phyloP scores from a whole-genome alignment of 495 filamentous ascomycete species.

The Podospora conica region DNA sequence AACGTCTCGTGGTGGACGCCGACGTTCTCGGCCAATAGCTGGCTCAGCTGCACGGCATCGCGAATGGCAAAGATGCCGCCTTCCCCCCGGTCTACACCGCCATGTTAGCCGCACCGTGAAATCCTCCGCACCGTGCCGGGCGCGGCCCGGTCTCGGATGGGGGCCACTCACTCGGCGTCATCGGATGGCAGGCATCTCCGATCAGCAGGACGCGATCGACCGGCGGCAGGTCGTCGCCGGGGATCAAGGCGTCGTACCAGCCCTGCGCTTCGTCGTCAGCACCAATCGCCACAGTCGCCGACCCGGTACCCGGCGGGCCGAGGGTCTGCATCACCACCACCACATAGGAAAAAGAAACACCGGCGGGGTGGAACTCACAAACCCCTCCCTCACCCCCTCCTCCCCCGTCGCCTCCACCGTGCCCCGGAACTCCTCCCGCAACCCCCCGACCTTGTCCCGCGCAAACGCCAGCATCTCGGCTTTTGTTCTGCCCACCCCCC shows the following conservation, averaged over 20 bases:
- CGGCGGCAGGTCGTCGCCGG: constrained; percentile 8
- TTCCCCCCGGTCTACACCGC: constrained; percentile 27
- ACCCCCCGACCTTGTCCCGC: constrained; percentile 5
- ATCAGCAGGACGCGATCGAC: constrained; percentile 43
- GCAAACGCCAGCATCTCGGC: constrained; percentile 20
- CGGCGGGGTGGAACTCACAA: neutral
- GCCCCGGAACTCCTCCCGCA: constrained; percentile 19
- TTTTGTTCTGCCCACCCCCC: constrained; percentile 17
- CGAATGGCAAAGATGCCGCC: constrained; percentile 29
- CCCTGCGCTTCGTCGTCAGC: neutral
- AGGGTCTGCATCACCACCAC: too few species aligned
- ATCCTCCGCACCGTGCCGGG: neutral
- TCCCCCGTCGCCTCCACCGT: constrained; percentile 17
- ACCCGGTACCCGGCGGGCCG: neutral
- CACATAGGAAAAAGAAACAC: neutral
- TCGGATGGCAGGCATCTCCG: constrained; percentile 55
- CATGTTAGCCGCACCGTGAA: neutral
- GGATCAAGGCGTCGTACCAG: constrained; percentile 18
- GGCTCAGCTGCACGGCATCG: constrained; percentile 23
- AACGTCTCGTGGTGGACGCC: constrained; percentile 2
- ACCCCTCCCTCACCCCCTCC: constrained; percentile 6
- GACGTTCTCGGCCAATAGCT: constrained; percentile 14
- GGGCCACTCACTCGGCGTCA: constrained; percentile 49
- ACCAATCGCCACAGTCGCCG: neutral
- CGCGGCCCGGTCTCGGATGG: neutral